A percentile compares a stretch with the other conserved stretches of the same genome.
Conservation (phyloP, 2,329 filamentous ascomycete species). For the Penicillium sp. region DNA sequence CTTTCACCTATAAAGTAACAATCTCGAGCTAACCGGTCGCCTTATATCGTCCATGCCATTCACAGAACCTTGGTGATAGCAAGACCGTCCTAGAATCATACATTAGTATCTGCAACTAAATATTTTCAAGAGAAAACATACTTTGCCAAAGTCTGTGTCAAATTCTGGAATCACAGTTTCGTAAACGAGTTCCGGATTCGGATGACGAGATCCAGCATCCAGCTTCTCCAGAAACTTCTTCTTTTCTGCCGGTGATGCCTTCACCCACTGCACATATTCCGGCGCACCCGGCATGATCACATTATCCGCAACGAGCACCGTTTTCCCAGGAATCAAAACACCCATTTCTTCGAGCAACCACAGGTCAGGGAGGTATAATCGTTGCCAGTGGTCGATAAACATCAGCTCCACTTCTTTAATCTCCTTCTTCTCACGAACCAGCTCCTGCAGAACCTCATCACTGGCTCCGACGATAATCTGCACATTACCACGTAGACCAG, state of each 20-base stretch:
- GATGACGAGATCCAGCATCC: constrained; percentile 5
- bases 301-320: constrained; percentile 22
- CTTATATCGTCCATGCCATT: too few relatives aligned
- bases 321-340: constrained; percentile 59
- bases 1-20: too few relatives aligned
- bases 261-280: constrained; percentile 22
- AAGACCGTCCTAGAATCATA: constrained; percentile 12
- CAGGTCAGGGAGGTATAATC: constrained; percentile 71
- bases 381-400: constrained; percentile 79
- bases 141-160: constrained; percentile 16
- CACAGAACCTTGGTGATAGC: constrained; percentile 14
- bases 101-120: constrained; percentile 3
- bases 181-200: constrained; percentile 20
- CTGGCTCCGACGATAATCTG: constrained; percentile 70
- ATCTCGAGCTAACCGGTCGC: too few relatives aligned
- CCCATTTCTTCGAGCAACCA: constrained; percentile 73
- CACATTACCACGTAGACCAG: constrained; percentile 68
- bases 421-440: constrained; percentile 54
- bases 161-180: constrained; percentile 16
- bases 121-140: not conserved
- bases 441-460: constrained; percentile 62
- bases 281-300: constrained; percentile 24
- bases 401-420: constrained; percentile 67
- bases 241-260: constrained; percentile 17
- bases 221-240: constrained; percentile 4